phyloP scores from a whole-genome alignment of 768 basidiomycete species.

The Termitomyces sp. region DNA sequence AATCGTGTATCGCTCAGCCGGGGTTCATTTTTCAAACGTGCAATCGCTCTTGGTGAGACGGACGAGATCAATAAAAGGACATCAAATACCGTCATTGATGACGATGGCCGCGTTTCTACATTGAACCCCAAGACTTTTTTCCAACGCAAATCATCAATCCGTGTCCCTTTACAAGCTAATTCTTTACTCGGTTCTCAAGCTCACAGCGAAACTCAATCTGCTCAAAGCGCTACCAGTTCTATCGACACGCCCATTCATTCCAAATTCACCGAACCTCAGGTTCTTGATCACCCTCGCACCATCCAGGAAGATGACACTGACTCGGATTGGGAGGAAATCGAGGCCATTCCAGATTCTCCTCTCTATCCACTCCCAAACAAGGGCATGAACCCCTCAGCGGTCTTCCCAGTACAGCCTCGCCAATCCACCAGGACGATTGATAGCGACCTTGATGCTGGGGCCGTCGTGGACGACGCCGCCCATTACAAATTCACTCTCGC shows the following conservation, averaged over 20 bases:
- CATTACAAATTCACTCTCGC: slow-evolving; percentile 12
- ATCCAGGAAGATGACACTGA: slow-evolving; percentile 14
- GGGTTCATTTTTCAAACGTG: slow-evolving; percentile 15
- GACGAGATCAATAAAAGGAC: neutral
- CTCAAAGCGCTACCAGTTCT: neutral
- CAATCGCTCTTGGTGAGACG: neutral
- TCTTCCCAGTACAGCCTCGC: neutral
- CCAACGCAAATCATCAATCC: slow-evolving; percentile 7
- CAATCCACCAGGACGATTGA: neutral
- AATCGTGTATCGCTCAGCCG: slow-evolving; percentile 12
- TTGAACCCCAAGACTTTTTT: slow-evolving; percentile 11
- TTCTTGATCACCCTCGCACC: neutral
- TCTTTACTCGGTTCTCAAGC: neutral
- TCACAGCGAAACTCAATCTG: neutral
- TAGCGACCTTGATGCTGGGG: slow-evolving; percentile 3
- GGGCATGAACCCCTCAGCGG: slow-evolving; percentile 15
- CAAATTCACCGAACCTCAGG: neutral
- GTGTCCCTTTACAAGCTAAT: neutral
- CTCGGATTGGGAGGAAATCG: slow-evolving; percentile 23
- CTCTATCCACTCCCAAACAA: slow-evolving; percentile 15
- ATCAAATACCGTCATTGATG: neutral
- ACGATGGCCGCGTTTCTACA: slow-evolving; percentile 11
- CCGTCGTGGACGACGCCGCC: neutral
- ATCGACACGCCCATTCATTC: neutral
- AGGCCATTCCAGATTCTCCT: slow-evolving; percentile 15